Evolutionary conservation across 106 monocot genomes (phyloP).

Genomic region (Triglochin maritima): DNA sequence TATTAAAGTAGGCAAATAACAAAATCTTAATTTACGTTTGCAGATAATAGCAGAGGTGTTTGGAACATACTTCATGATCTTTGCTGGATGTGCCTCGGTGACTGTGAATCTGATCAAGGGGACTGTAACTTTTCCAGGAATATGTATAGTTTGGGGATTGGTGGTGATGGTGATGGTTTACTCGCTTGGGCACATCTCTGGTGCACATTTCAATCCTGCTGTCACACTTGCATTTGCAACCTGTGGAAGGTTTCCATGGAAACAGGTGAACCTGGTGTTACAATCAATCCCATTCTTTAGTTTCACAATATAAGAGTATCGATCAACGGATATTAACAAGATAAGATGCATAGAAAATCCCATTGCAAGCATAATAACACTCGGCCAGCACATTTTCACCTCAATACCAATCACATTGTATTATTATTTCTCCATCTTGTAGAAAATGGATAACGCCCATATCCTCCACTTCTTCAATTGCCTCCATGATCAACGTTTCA

Average conservation of each 20-base stretch:
- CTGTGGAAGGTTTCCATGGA: conserved; percentile 59
- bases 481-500: no score
- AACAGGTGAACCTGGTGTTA: conserved; percentile 24
- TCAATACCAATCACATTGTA: no score
- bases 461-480: no score
- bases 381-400: no score
- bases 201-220: conserved; percentile 81
- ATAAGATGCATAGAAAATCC: no score
- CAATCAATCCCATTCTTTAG: no score
- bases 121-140: conserved; percentile 60
- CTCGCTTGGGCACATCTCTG: conserved; percentile 80
- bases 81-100: conserved; percentile 66
- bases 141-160: conserved; percentile 65
- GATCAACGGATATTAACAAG: no score
- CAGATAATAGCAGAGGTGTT: conserved; percentile 69
- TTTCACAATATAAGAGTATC: no score
- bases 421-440: no score
- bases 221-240: conserved; percentile 70
- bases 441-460: no score
- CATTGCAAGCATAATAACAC: no score
- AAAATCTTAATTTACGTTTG: not conserved
- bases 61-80: conserved; percentile 71
- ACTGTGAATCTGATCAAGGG: conserved; percentile 43
- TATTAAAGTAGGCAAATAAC: not conserved
- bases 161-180: conserved; percentile 70